phyloP scores from a whole-genome alignment of 1,284 basidiomycete genomes.

The Nidula niveotomentosa region DNA sequence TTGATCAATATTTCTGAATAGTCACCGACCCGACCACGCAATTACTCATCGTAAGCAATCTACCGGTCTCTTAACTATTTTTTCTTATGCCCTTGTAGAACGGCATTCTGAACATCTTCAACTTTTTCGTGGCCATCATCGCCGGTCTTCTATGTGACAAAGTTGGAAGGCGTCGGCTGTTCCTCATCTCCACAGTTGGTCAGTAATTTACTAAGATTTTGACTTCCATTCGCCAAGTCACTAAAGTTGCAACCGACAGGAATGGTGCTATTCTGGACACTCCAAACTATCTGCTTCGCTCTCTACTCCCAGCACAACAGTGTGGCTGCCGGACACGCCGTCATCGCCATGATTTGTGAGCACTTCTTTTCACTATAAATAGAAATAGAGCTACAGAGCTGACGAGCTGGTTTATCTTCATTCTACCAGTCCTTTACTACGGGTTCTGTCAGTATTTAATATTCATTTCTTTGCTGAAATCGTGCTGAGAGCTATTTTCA shows the following conservation, averaged over 20 bases:
- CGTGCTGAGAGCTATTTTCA: slow-evolving; percentile 13
- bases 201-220: slow-evolving; percentile 21
- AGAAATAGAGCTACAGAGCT: not conserved
- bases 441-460: slow-evolving; percentile 38
- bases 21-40: slow-evolving; percentile 51
- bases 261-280: slow-evolving; percentile 29
- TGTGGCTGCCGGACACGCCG: slow-evolving; percentile 21
- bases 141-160: slow-evolving; percentile 50
- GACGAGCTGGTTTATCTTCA: not conserved
- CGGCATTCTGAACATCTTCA: slow-evolving; percentile 54
- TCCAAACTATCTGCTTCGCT: slow-evolving; percentile 27
- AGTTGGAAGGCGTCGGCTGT: slow-evolving; percentile 51
- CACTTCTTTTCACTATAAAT: not conserved
- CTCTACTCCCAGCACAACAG: slow-evolving; percentile 20
- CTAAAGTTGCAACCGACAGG: slow-evolving; percentile 9
- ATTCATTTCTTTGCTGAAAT: not conserved
- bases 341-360: slow-evolving; percentile 27
- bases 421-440: slow-evolving; percentile 23
- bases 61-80: slow-evolving; percentile 5
- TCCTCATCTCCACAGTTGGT: slow-evolving; percentile 48
- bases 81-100: slow-evolving; percentile 30
- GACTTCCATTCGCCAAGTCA: not conserved
- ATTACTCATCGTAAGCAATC: slow-evolving; percentile 37
- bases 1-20: slow-evolving; percentile 7
- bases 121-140: slow-evolving; percentile 45